A percentile compares a stretch with the other conserved stretches of the same genome.
Conservation (phyloP, 495 filamentous ascomycete species). For the Viridothelium virens region DNA sequence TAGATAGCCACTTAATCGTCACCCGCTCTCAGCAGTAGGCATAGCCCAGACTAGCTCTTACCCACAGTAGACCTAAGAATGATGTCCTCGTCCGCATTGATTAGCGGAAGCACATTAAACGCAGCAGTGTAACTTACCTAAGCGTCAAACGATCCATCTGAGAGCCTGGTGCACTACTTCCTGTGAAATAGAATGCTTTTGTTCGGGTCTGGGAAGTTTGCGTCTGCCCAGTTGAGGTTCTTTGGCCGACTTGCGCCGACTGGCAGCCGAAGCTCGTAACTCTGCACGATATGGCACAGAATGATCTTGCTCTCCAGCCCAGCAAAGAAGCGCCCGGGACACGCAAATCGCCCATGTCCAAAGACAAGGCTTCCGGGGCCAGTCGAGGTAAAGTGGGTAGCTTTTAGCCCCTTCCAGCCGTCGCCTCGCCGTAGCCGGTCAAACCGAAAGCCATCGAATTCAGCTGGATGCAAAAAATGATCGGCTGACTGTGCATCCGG, state of each 20-base stretch:
- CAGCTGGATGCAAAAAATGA: constrained; percentile 4
- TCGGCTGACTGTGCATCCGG: not conserved
- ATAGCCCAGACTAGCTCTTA: no score
- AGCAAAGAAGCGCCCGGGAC: constrained; percentile 6
- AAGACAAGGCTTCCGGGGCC: constrained; percentile 1
- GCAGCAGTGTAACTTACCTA: no score
- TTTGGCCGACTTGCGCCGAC: not conserved
- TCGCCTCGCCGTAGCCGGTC: constrained; percentile 5
- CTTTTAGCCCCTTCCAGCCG: not conserved
- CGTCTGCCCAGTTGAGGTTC: constrained; percentile 10
- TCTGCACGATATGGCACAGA: constrained; percentile 7
- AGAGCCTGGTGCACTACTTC: not conserved
- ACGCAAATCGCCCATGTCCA: constrained; percentile 11
- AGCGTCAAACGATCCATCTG: no score
- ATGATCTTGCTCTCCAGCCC: constrained; percentile 11
- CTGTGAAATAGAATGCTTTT: constrained; percentile 1
- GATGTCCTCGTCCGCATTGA: no score
- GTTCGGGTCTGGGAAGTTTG: constrained; percentile 8
- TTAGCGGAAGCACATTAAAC: no score
- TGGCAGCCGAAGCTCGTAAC: constrained; percentile 1
- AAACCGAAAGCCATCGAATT: constrained; percentile 14
- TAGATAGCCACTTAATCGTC: no score
- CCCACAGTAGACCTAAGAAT: no score
- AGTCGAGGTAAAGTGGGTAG: constrained; percentile 13
- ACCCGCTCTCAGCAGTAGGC: no score